phyloP scores from a whole-genome alignment of 805 yeast genomes.

The Geotrichum ghanense region DNA sequence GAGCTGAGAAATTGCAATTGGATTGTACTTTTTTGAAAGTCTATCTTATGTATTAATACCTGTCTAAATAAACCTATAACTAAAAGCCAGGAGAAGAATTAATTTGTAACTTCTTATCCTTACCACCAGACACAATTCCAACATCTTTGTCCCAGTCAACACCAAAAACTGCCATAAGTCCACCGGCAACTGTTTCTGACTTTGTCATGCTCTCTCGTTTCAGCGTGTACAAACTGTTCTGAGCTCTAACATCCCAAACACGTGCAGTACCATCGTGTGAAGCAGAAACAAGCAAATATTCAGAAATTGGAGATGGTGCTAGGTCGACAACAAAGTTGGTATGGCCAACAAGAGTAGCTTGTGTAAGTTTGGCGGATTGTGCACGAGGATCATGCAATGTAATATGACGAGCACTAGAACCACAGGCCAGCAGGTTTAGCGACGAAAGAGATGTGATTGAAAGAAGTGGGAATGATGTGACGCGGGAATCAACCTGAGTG shows the following conservation, averaged over 20 bases:
- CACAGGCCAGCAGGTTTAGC: constrained; percentile 64
- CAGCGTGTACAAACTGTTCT: constrained; percentile 68
- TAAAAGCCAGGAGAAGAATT: constrained; percentile 33
- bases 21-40: no score
- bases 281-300: constrained; percentile 74
- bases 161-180: constrained; percentile 61
- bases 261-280: constrained; percentile 96
- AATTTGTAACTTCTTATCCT: constrained; percentile 85
- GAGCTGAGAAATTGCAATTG: no score
- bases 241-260: constrained; percentile 92
- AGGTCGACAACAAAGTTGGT: constrained; percentile 79
- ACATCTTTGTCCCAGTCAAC: constrained; percentile 72
- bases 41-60: no score
- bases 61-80: no score
- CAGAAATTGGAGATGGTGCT: constrained; percentile 63
- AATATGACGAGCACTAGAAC: constrained; percentile 98
- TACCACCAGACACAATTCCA: constrained; percentile 89
- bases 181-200: constrained; percentile 18
- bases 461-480: constrained; percentile 74
- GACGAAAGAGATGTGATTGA: constrained; percentile 58
- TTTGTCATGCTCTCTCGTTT: constrained; percentile 42
- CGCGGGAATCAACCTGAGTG: constrained; percentile 74
- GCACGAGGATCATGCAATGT: constrained; percentile 86
- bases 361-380: constrained; percentile 42
- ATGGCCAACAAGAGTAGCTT: constrained; percentile 74